These are phyloP conservation scores for Cystobasidium ongulense DNA, from an alignment of 768 basidiomycete species.

Conservation along the genomic window DNA sequence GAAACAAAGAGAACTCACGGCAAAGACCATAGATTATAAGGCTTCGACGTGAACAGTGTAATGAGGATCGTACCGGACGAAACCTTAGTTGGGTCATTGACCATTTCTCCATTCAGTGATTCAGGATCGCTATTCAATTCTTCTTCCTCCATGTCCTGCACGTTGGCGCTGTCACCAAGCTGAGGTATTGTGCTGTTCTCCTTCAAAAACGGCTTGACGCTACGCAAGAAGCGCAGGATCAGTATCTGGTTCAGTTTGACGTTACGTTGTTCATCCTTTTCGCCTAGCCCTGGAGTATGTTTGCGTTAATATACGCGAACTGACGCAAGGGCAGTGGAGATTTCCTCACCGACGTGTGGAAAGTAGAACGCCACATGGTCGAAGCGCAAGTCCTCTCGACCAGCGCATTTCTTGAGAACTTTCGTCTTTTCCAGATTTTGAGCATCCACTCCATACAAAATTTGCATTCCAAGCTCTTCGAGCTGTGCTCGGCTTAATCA, in stretches of 20 bases:
- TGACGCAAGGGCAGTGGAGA: constrained; percentile 27
- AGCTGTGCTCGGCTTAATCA: constrained; percentile 18
- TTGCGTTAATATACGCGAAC: neutral
- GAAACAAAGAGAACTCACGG: constrained; percentile 6
- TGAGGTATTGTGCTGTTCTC: neutral
- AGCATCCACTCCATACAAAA: constrained; percentile 29
- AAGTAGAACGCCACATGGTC: constrained; percentile 33
- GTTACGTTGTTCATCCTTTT: constrained; percentile 33
- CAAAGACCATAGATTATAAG: constrained; percentile 28
- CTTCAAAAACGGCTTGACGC: constrained; percentile 28
- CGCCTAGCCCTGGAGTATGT: constrained; percentile 12
- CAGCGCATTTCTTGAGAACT: constrained; percentile 1
- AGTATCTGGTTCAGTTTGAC: constrained; percentile 29
- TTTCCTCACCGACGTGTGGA: constrained; percentile 28
- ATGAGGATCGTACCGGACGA: constrained; percentile 14
- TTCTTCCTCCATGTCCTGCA: neutral
- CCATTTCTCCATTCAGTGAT: neutral
- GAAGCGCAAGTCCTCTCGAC: constrained; percentile 5
- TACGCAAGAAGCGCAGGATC: constrained; percentile 25
- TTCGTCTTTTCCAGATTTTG: constrained; percentile 30
- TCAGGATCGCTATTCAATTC: constrained; percentile 21
- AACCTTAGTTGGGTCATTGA: neutral
- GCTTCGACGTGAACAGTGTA: constrained; percentile 29
- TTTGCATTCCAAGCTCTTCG: constrained; percentile 22
- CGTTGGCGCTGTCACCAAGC: neutral